Evolutionary conservation across 345 rosid species (phyloP).

Genomic region (Citrus medica): DNA sequence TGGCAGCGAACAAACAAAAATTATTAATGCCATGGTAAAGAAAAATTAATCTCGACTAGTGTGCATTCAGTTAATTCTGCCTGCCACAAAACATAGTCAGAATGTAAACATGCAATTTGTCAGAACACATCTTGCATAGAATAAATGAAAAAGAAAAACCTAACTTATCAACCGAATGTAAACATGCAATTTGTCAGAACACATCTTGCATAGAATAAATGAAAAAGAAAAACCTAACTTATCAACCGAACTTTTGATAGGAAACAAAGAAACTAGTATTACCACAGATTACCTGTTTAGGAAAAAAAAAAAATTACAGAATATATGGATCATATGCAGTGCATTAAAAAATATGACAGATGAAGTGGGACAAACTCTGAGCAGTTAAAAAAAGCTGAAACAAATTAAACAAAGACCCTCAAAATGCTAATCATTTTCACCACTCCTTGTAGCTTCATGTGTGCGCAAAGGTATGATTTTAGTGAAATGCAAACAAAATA

Average conservation of each 20-base stretch:
- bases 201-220: neutral
- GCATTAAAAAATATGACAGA: neutral
- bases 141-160: neutral
- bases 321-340: neutral
- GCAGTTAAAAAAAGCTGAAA: neutral
- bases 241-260: no score
- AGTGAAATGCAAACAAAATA: neutral
- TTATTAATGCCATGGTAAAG: neutral
- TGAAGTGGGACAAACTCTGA: neutral
- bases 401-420: neutral
- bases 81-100: neutral
- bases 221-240: neutral
- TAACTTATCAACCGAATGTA: no score
- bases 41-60: neutral
- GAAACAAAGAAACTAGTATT: no score
- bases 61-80: neutral
- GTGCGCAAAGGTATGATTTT: neutral
- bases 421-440: neutral
- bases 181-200: neutral
- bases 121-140: neutral
- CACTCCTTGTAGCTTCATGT: neutral
- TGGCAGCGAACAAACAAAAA: no score
- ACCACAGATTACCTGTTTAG: neutral
- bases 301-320: neutral
- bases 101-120: neutral